Evolutionary conservation across 441 rosid genomes (phyloP).

Genomic region (Aquilaria agallochum): DNA sequence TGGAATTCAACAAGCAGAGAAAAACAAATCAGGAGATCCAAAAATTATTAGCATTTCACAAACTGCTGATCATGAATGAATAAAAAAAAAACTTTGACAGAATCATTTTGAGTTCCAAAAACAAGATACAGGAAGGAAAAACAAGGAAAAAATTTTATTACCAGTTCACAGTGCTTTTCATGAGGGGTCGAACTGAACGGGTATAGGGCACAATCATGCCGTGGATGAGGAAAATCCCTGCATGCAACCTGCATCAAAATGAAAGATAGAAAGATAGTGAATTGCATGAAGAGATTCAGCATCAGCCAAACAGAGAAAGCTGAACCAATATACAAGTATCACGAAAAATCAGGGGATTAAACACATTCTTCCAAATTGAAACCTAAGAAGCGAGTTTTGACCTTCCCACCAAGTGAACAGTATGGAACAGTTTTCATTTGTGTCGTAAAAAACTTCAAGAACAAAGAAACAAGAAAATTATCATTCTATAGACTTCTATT

Average conservation of each 20-base stretch:
- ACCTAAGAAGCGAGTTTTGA: too few species aligned
- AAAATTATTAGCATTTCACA: neutral
- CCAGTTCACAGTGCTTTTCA: slow-evolving; percentile 62
- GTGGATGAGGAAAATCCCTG: slow-evolving; percentile 87
- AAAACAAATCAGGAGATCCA: slow-evolving; percentile 3
- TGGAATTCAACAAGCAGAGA: slow-evolving; percentile 27
- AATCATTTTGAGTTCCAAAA: neutral
- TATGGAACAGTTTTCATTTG: too few species aligned
- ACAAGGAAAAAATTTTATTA: slow-evolving; percentile 13
- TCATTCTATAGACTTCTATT: too few species aligned
- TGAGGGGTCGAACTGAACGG: slow-evolving; percentile 61
- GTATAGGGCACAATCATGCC: slow-evolving; percentile 72
- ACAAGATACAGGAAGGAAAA: neutral
- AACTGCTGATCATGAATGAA: too few species aligned
- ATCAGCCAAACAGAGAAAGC: too few species aligned
- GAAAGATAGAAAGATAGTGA: slow-evolving; percentile 2
- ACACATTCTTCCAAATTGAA: too few species aligned
- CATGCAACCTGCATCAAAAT: slow-evolving; percentile 74
- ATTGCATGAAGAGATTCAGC: slow-evolving; percentile 5
- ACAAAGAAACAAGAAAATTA: too few species aligned
- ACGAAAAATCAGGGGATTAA: too few species aligned
- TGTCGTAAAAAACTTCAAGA: too few species aligned
- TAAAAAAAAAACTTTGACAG: too few species aligned
- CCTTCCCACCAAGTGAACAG: too few species aligned
- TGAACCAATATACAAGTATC: too few species aligned